Percentiles rank a stretch among this genome's conserved stretches.
Evolutionary conservation across 1,139 yeast genomes (phyloP).

Genomic region (Torulaspora globosa): DNA sequence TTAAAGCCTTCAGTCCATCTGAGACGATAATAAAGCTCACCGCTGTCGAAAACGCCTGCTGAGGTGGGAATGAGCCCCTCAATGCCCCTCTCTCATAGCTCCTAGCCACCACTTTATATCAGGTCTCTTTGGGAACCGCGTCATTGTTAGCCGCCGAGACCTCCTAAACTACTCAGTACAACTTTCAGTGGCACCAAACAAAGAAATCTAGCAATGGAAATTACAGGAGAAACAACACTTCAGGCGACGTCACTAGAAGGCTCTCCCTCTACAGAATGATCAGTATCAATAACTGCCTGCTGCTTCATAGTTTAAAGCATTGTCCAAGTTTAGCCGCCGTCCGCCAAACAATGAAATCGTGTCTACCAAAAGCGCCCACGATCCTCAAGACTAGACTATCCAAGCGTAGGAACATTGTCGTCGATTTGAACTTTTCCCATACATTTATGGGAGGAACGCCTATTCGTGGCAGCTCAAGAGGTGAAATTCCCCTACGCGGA

Average conservation of each 20-base stretch:
- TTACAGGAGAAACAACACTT: neutral
- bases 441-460: constrained; percentile 17
- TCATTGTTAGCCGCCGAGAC: constrained; percentile 4
- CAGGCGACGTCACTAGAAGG: neutral
- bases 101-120: neutral
- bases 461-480: constrained; percentile 5
- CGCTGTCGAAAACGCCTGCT: no score
- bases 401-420: neutral
- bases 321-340: constrained; percentile 1
- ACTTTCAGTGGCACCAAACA: neutral
- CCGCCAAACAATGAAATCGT: neutral
- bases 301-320: neutral
- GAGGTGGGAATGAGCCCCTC: no score
- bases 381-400: neutral
- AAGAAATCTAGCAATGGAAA: neutral
- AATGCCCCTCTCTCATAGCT: neutral
- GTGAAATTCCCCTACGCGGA: constrained; percentile 5
- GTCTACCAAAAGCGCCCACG: neutral
- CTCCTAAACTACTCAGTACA: neutral
- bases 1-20: no score
- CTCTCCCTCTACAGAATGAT: neutral
- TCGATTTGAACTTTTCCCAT: constrained; percentile 14
- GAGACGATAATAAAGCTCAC: no score
- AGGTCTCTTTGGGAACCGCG: neutral
- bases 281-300: neutral